Conservation (phyloP, 495 filamentous ascomycete genomes). For the Tuber brumale region DNA sequence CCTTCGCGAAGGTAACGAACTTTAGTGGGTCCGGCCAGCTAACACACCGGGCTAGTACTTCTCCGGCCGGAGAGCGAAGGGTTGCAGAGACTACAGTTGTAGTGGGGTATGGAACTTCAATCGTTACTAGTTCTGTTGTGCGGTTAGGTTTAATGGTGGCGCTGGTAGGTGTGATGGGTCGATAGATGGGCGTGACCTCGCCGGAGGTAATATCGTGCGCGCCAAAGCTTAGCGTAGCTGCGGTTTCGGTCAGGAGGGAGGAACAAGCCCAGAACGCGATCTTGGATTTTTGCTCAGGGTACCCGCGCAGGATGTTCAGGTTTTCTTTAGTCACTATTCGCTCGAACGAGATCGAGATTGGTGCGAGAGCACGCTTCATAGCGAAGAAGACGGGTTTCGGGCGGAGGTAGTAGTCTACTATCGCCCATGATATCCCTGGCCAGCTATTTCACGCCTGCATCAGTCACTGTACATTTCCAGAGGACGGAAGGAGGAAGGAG, state of each 20-base stretch:
- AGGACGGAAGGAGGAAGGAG: slow-evolving; percentile 36
- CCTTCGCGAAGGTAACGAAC: slow-evolving; percentile 58
- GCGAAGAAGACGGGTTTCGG: slow-evolving; percentile 83
- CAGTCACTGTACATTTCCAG: neutral
- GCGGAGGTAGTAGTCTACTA: slow-evolving; percentile 79
- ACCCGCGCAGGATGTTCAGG: slow-evolving; percentile 49
- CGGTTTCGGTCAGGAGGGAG: slow-evolving; percentile 45
- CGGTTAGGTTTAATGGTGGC: slow-evolving; percentile 55
- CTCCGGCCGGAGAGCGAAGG: slow-evolving; percentile 48
- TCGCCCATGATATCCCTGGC: slow-evolving; percentile 67
- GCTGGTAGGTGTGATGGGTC: slow-evolving; percentile 45
- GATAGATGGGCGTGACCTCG: slow-evolving; percentile 47
- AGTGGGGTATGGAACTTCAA: slow-evolving; percentile 44
- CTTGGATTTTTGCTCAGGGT: slow-evolving; percentile 48
- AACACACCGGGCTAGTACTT: slow-evolving; percentile 64
- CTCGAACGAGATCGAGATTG: slow-evolving; percentile 66
- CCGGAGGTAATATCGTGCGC: slow-evolving; percentile 64
- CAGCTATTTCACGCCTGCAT: slow-evolving; percentile 49
- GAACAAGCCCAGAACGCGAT: slow-evolving; percentile 68
- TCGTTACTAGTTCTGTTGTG: slow-evolving; percentile 55
- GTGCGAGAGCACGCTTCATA: slow-evolving; percentile 69
- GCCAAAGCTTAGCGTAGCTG: slow-evolving; percentile 52
- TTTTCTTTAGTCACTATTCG: slow-evolving; percentile 50
- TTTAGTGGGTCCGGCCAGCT: slow-evolving; percentile 94
- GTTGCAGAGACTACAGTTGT: slow-evolving; percentile 50